These are phyloP conservation scores for Asterochloris erici DNA, from an alignment of 139 green algal genomes.

Conservation along the genomic window DNA sequence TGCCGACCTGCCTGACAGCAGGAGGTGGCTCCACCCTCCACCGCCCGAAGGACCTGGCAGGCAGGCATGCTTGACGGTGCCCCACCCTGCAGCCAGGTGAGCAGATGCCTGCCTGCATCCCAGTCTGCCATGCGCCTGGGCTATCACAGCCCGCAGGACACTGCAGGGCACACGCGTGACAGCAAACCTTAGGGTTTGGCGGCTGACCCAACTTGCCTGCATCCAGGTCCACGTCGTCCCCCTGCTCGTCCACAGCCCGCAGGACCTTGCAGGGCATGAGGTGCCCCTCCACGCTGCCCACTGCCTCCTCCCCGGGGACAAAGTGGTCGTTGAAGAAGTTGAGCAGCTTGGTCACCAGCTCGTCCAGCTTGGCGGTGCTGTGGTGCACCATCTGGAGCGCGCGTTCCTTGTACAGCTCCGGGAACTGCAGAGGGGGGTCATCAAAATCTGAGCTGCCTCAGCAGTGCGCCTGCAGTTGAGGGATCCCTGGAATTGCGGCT, in stretches of 20 bases:
- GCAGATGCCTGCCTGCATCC: background rate
- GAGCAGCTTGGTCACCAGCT: constrained; percentile 31
- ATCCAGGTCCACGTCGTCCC: background rate
- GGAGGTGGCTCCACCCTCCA: too few species aligned
- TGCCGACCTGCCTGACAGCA: too few species aligned
- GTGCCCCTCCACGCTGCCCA: constrained; percentile 5
- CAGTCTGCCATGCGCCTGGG: background rate
- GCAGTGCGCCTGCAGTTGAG: too few species aligned
- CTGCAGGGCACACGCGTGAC: background rate
- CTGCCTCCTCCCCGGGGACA: constrained; percentile 28
- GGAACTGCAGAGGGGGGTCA: constrained; percentile 41
- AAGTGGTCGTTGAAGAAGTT: constrained; percentile 20
- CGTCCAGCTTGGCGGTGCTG: constrained; percentile 29
- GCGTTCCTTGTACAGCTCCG: constrained; percentile 35
- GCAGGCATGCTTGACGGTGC: too few species aligned
- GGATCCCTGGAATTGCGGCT: too few species aligned
- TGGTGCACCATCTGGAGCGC: constrained; percentile 50
- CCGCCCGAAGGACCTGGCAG: too few species aligned
- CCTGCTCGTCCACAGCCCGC: background rate
- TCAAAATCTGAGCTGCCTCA: background rate
- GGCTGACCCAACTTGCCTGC: background rate
- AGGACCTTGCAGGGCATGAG: constrained; percentile 17
- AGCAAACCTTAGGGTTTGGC: background rate
- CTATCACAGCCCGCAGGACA: background rate
- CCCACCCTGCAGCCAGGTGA: too few species aligned